Percentiles rank a stretch among this genome's conserved stretches.
These are phyloP conservation scores for Cephaloascus fragrans DNA, from an alignment of 805 yeast genomes.

Conservation along the genomic window DNA sequence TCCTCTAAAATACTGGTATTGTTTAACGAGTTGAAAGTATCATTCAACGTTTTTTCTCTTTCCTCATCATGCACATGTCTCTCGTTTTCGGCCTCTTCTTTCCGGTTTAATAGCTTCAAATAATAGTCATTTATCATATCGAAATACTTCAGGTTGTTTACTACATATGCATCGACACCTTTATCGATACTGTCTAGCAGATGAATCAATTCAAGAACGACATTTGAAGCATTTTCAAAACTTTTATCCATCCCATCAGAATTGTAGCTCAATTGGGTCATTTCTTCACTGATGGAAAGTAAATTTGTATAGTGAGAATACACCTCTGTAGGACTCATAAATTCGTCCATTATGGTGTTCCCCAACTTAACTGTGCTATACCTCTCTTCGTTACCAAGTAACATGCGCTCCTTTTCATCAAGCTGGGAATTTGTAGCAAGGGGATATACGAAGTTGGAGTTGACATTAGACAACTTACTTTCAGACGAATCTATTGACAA, in stretches of 20 bases:
- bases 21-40: not conserved
- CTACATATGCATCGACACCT: not conserved
- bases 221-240: not conserved
- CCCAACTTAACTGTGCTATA: not conserved
- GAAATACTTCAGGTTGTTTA: not conserved
- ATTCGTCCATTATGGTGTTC: not conserved
- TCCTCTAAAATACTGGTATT: slow-evolving; percentile 1
- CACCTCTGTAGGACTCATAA: not conserved
- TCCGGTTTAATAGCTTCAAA: not conserved
- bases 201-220: not conserved
- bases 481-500: not conserved
- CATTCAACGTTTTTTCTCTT: not conserved
- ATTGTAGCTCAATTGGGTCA: not conserved
- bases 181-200: not conserved
- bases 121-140: not conserved
- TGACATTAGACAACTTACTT: not conserved
- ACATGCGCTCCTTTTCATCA: too few relatives aligned
- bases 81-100: not conserved
- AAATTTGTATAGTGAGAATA: not conserved
- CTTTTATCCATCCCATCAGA: not conserved
- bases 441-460: not conserved
- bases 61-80: not conserved
- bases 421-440: too few relatives aligned
- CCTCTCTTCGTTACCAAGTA: not conserved
- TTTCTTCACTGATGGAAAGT: too few relatives aligned